phyloP scores from a whole-genome alignment of 2,329 filamentous ascomycete genomes.

The Alternaria solani region DNA sequence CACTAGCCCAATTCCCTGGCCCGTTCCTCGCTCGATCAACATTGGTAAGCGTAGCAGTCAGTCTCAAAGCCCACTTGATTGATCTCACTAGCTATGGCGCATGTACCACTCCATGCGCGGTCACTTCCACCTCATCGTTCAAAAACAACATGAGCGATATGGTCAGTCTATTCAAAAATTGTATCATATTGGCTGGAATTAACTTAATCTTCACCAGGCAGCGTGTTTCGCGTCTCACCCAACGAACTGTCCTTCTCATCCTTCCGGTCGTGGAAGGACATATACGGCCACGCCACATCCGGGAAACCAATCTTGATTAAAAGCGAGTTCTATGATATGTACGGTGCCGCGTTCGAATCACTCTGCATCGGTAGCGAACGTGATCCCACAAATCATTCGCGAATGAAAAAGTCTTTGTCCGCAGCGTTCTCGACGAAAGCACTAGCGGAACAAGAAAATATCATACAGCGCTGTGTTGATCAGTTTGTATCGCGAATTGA shows the following conservation, averaged over 20 bases:
- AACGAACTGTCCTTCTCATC: conserved; percentile 6
- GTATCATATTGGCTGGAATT: background rate
- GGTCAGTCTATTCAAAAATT: background rate
- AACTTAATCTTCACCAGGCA: background rate
- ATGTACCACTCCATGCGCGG: background rate
- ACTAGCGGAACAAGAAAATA: background rate
- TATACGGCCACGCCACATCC: background rate
- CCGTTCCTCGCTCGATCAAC: background rate
- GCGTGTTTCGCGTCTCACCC: conserved; percentile 4
- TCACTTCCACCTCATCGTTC: background rate
- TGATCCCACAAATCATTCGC: background rate
- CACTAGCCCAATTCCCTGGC: background rate
- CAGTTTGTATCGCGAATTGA: background rate
- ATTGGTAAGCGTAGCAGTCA: background rate
- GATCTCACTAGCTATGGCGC: background rate
- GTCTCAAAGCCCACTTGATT: background rate
- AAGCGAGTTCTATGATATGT: conserved; percentile 2
- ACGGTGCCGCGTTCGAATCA: background rate
- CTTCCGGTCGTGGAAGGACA: background rate
- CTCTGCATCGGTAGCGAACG: background rate
- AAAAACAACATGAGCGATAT: background rate
- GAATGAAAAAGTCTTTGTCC: background rate
- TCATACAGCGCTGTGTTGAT: background rate
- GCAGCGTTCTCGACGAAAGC: background rate
- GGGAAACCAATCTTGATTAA: background rate